Evolutionary conservation across 306 rosid genomes (phyloP), one percentile per base, ranked within the genome.

Genomic region (Crataegus laevigata): DNA sequence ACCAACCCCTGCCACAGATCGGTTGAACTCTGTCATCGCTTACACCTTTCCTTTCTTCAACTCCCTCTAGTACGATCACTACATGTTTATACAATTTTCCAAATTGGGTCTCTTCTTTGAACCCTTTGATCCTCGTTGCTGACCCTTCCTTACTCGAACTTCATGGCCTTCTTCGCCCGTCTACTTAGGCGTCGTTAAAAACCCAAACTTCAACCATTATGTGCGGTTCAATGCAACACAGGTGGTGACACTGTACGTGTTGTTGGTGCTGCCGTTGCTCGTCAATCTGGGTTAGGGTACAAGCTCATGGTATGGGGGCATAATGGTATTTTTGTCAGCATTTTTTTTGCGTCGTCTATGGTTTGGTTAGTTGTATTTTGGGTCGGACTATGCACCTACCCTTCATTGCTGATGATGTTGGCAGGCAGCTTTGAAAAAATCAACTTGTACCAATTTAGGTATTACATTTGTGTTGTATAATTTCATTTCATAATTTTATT

Each of bases 1-100:
- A 1, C 22, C 77, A 2, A 76, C 91, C 0, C 88, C 86, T 1
- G 86, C 93, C 51, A 78, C 91, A 4, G 97, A 90, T 21, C 96
- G 97, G 2, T 50, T 94, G 60, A 86, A 91, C 86, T 94, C 98
- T 11, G 84, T 92, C 69, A 91, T 85, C 8, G 83, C 97, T 1
- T 94, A 94, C 88, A 73, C 88, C 0, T 96, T 94, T 59, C 98
- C 98, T 0, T 86, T 94, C 86, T 89, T 94, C 93, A 94, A 94
- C 69, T 90, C 97, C 71, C 89, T 94, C 34, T 97, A 94, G 60
- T 92, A 94, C 50, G 96, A 96, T 0, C 93, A 89, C 71, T 82
- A 66, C 89, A 81, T 94, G 55, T 87, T 91, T 57, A 5, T 84
- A 0, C 93, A 88, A 67, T 73, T 76, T 87, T 96, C 96, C 0